Evolutionary conservation across 1,284 basidiomycete genomes (phyloP).

Genomic region (Ceratobasidium sp.): DNA sequence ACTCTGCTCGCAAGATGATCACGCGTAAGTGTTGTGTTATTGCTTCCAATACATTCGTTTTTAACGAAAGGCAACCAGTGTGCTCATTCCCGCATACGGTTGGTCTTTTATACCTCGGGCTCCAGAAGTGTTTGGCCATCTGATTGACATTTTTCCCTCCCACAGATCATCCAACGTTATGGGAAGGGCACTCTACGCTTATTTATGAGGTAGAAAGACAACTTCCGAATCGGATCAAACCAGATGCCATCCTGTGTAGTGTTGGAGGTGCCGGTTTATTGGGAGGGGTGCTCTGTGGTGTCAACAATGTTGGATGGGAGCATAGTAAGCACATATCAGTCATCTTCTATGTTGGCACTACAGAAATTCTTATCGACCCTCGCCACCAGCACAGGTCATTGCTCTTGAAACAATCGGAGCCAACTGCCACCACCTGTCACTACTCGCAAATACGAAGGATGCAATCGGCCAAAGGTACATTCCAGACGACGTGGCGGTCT

Average conservation of each 20-base stretch:
- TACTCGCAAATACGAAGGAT: slow-evolving; percentile 48
- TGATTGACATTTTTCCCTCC: not conserved
- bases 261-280: slow-evolving; percentile 75
- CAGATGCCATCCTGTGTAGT: slow-evolving; percentile 74
- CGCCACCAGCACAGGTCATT: slow-evolving; percentile 62
- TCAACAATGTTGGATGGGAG: slow-evolving; percentile 62
- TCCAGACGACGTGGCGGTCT: slow-evolving; percentile 2
- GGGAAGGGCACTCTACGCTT: slow-evolving; percentile 76
- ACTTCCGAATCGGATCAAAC: slow-evolving; percentile 55
- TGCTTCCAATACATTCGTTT: not conserved
- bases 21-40: slow-evolving; percentile 59
- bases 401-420: slow-evolving; percentile 68
- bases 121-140: not conserved
- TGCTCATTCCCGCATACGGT: slow-evolving; percentile 67
- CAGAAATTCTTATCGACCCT: not conserved
- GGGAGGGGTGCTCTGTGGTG: slow-evolving; percentile 70
- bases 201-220: slow-evolving; percentile 65
- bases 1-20: slow-evolving; percentile 54
- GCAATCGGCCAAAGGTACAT: not conserved
- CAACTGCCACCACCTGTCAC: slow-evolving; percentile 72
- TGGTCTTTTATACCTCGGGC: not conserved
- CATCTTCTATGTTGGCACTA: not conserved
- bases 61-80: slow-evolving; percentile 50
- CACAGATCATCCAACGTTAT: slow-evolving; percentile 63
- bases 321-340: slow-evolving; percentile 42